Base-by-base conservation (phyloP, 352 stramenopile genomes). In the Saprolegnia parasitica region DNA sequence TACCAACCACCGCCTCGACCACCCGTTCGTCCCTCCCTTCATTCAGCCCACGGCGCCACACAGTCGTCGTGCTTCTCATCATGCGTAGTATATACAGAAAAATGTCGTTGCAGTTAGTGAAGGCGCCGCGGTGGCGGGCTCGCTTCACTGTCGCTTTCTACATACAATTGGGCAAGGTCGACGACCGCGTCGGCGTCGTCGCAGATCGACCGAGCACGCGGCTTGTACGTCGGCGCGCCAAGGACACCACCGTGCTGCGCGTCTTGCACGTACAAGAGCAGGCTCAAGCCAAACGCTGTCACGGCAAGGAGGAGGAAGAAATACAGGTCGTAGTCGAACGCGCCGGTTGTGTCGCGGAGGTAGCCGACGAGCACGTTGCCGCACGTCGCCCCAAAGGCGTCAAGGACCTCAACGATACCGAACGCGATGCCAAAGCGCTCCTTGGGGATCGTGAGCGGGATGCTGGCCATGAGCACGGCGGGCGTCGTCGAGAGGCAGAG, bases 291-390 rank as follows among this genome's bases (percentile, higher is more conserved):
- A 42, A 94, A 79, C 47, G 84, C 80, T 1, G 89, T 49, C 35
- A 84, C 65, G 18, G 87, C 80, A 82, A 95, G 84, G 52, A 76
- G 71, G n/a, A 92, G 63, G 20, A 95, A 74, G 76, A 96, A 74
- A 68, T 88, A 83, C 73, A 97, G 95, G 79, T 96, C 81, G 45
- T 86, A 64, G 67, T 89, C 74, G 83, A 90, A 86, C 73, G 79
- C 86, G 55, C 89, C 79, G 54, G 87, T 88, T 68, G 81, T 76
- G 71, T 96, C 89, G 16, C 86, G 80, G 61, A 96, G 68, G 67
- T 87, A 96, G 42, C 89, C 89, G 16, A 96, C 89, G 23, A 94
- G 52, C 32, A 96, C 54, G 65, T 96, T 96, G 47, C 89, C 89
- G 32, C 91, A 77, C 0, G 86, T 88, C 9, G 85, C 83, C 15